Percentiles rank a stretch among this genome's conserved stretches.
phyloP scores from a whole-genome alignment of 108 stramenopile genomes.

The Cylindrotheca closterium region DNA sequence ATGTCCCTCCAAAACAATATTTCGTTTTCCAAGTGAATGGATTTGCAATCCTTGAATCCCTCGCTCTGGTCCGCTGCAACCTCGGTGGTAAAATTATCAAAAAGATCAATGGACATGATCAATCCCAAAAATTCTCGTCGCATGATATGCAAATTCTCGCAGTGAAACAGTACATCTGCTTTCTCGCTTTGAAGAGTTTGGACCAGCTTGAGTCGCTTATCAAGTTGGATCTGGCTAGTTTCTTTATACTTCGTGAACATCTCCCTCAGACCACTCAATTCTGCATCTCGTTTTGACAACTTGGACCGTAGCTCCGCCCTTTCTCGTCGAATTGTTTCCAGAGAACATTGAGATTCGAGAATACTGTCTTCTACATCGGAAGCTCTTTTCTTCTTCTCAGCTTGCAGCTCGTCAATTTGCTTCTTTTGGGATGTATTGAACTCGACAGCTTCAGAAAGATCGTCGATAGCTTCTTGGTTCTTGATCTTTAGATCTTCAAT shows the following conservation, averaged over 20 bases:
- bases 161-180: background rate
- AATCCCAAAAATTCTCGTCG: background rate
- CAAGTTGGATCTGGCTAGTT: constrained; percentile 2
- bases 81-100: too few species aligned
- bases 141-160: background rate
- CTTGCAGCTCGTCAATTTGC: background rate
- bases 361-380: constrained; percentile 23
- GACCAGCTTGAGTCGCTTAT: constrained; percentile 1
- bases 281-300: constrained; percentile 9
- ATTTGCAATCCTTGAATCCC: too few species aligned
- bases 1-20: background rate
- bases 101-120: background rate
- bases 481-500: background rate
- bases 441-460: background rate
- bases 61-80: too few species aligned
- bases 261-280: constrained; percentile 11
- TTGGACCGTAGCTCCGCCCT: constrained; percentile 25
- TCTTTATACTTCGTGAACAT: background rate
- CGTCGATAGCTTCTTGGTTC: background rate
- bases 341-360: constrained; percentile 13
- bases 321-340: constrained; percentile 28
- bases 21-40: too few species aligned
- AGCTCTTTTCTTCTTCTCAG: background rate
- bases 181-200: background rate
- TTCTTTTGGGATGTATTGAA: background rate